Evolutionary conservation across 75 land plant genomes (phyloP).

Genomic region (Pinus tabuliformis): DNA sequence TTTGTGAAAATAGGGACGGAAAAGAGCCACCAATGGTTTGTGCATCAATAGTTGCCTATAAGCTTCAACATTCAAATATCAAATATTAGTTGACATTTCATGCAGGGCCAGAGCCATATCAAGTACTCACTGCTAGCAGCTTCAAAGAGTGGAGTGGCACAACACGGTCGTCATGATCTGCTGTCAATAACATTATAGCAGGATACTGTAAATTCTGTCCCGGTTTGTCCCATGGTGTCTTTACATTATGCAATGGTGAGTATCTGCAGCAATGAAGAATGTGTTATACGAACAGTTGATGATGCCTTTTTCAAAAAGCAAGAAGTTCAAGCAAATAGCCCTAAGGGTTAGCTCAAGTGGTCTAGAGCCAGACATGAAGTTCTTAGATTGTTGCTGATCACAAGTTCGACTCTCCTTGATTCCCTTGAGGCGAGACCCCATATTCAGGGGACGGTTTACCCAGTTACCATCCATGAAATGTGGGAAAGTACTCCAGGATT

Average conservation of each 20-base stretch:
- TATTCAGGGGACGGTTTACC: too few species aligned
- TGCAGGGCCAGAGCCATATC: neutral
- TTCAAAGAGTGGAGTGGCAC: constrained; percentile 95
- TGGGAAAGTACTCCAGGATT: too few species aligned
- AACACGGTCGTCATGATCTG: constrained; percentile 98
- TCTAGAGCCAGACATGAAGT: too few species aligned
- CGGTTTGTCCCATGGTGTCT: constrained; percentile 77
- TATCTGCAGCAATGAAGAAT: constrained; percentile 48
- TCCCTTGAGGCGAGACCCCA: too few species aligned
- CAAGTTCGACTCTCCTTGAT: too few species aligned
- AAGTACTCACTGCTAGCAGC: constrained; percentile 71
- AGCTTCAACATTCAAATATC: neutral
- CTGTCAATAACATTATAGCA: constrained; percentile 87
- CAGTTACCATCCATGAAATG: too few species aligned
- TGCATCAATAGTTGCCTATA: neutral
- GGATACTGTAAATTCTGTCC: constrained; percentile 64
- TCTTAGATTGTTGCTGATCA: too few species aligned
- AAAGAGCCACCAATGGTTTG: neutral
- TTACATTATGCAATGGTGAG: constrained; percentile 96
- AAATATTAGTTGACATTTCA: neutral
- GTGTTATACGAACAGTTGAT: neutral
- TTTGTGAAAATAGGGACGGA: neutral
- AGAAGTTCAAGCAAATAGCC: neutral
- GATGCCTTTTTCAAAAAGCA: neutral
- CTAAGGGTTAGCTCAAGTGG: too few species aligned